These are phyloP conservation scores for Neolentinus lepideus DNA, from an alignment of 1,284 basidiomycete genomes.

Conservation along the genomic window DNA sequence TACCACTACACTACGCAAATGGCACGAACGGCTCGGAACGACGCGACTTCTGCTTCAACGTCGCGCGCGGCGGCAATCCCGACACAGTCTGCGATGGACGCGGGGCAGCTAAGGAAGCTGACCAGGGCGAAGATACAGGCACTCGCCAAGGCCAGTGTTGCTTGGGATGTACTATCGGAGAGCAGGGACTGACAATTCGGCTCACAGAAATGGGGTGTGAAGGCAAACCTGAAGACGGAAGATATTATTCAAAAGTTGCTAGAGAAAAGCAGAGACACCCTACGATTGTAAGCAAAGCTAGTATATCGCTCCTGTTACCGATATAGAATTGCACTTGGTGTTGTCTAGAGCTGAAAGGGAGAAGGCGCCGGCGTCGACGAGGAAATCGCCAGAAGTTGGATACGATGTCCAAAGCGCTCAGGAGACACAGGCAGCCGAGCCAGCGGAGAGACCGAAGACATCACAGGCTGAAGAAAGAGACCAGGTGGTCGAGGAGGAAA, in stretches of 20 bases:
- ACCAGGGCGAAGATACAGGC: background rate
- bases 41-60: no score
- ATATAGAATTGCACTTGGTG: no score
- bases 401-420: no score
- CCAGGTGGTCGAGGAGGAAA: no score
- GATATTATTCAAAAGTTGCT: background rate
- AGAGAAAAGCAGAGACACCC: background rate
- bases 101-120: background rate
- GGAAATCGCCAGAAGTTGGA: no score
- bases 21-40: no score
- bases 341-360: no score
- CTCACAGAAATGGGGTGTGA: background rate
- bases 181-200: background rate
- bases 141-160: background rate
- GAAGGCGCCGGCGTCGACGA: no score
- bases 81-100: background rate
- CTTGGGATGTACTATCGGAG: background rate
- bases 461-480: no score
- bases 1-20: no score
- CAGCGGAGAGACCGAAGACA: no score
- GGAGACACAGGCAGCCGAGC: no score
- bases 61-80: background rate
- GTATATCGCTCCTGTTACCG: background rate
- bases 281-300: background rate
- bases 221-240: background rate